These are phyloP conservation scores for Candida dubliniensis DNA, from an alignment of 1,139 yeast species.

Conservation along the genomic window DNA sequence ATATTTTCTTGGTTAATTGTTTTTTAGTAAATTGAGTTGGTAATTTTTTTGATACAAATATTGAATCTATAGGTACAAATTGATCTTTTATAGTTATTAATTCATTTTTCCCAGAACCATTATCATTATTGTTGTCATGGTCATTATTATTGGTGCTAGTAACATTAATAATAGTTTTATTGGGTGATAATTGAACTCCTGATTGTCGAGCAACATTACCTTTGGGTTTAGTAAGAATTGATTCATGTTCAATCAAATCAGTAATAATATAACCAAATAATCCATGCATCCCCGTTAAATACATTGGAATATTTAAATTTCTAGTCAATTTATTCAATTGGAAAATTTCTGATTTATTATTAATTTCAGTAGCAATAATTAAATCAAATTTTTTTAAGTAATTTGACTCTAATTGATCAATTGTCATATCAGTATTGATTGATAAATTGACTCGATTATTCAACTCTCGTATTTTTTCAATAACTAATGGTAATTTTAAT, in stretches of 20 bases:
- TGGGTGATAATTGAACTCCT: slow-evolving; percentile 47
- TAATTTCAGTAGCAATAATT: slow-evolving; percentile 72
- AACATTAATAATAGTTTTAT: slow-evolving; percentile 55
- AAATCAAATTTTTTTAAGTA: slow-evolving; percentile 66
- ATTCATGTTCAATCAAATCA: slow-evolving; percentile 69
- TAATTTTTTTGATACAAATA: slow-evolving; percentile 40
- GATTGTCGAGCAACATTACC: slow-evolving; percentile 52
- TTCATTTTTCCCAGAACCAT: slow-evolving; percentile 42
- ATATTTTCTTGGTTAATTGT: slow-evolving; percentile 53
- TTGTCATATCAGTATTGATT: slow-evolving; percentile 33
- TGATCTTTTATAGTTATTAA: slow-evolving; percentile 55
- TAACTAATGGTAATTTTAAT: slow-evolving; percentile 54
- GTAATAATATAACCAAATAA: slow-evolving; percentile 79
- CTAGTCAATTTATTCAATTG: slow-evolving; percentile 58
- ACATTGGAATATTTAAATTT: slow-evolving; percentile 58
- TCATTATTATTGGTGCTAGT: slow-evolving; percentile 6
- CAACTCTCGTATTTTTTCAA: slow-evolving; percentile 60
- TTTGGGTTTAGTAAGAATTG: slow-evolving; percentile 39
- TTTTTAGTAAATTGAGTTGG: slow-evolving; percentile 50
- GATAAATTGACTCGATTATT: slow-evolving; percentile 71
- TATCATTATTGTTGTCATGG: background rate
- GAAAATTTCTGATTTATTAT: slow-evolving; percentile 35
- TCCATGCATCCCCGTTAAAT: slow-evolving; percentile 72
- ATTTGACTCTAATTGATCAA: slow-evolving; percentile 26
- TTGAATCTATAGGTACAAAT: slow-evolving; percentile 38